phyloP scores from a whole-genome alignment of 257 asterid species.

The Solanum tacnaense region DNA sequence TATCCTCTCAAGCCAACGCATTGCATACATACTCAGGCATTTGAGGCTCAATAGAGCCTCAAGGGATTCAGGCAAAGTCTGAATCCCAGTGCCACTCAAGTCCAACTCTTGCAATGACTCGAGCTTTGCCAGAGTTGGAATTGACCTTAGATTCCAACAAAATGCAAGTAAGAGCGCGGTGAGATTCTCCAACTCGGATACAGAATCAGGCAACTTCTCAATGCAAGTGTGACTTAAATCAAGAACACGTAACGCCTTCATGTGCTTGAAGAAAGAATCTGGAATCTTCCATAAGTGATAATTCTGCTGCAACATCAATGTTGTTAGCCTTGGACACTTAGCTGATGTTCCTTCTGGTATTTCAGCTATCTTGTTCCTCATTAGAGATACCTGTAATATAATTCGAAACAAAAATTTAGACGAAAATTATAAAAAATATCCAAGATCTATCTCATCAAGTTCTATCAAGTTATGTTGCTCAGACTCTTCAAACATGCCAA shows the following conservation, averaged over 20 bases:
- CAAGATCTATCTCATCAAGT: background rate
- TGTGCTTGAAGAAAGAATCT: constrained; percentile 13
- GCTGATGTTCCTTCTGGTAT: constrained; percentile 9
- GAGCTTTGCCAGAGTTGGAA: constrained; percentile 15
- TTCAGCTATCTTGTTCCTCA: constrained; percentile 13
- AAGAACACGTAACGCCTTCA: constrained; percentile 11
- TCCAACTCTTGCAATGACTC: constrained; percentile 12
- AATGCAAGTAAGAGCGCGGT: constrained; percentile 6
- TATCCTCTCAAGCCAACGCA: constrained; percentile 1
- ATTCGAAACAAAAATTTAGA: background rate
- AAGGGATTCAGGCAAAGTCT: constrained; percentile 14
- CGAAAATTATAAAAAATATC: background rate
- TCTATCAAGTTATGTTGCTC: background rate
- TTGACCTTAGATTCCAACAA: constrained; percentile 5
- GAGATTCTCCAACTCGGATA: constrained; percentile 18
- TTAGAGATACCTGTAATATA: constrained; percentile 7
- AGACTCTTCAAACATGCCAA: background rate
- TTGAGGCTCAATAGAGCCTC: constrained; percentile 15
- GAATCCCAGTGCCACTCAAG: constrained; percentile 3
- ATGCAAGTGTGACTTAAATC: constrained; percentile 12
- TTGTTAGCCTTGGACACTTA: constrained; percentile 15
- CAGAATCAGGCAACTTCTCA: constrained; percentile 11
- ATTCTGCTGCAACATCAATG: constrained; percentile 13
- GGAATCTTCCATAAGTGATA: constrained; percentile 15
- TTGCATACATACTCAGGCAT: constrained; percentile 10